Conservation (phyloP, 139 green algal species). For the Chlamydomonas sp. region DNA sequence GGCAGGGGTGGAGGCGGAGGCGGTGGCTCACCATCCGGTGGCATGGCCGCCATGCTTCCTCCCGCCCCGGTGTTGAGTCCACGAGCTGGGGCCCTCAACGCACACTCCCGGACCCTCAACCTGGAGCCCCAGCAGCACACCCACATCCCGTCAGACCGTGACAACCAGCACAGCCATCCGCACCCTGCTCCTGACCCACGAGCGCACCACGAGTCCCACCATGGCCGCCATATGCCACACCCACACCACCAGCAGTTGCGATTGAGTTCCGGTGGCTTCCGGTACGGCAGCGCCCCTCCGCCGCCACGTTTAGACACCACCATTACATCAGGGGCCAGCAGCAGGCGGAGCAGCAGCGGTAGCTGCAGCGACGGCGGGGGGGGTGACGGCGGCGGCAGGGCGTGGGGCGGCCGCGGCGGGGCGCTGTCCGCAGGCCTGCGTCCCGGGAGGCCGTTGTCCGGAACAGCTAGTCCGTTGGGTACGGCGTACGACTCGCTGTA, state of each 20-base stretch:
- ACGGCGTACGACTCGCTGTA: slow-evolving; percentile 2
- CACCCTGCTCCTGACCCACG: too few species aligned
- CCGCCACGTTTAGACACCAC: slow-evolving; percentile 1
- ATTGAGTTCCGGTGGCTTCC: neutral
- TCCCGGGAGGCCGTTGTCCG: too few species aligned
- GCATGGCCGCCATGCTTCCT: too few species aligned
- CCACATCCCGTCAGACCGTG: too few species aligned
- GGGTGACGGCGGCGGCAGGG: neutral
- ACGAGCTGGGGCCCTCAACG: too few species aligned
- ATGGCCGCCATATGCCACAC: neutral
- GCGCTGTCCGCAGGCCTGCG: too few species aligned
- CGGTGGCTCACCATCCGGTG: neutral
- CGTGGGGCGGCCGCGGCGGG: neutral
- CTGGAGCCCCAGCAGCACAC: too few species aligned
- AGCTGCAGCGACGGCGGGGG: neutral
- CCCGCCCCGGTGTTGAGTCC: too few species aligned
- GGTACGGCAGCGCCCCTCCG: neutral
- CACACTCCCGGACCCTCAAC: too few species aligned
- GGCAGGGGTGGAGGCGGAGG: neutral
- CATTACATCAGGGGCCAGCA: neutral
- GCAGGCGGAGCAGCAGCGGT: neutral
- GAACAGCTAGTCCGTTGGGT: too few species aligned
- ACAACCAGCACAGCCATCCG: too few species aligned
- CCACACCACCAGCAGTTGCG: neutral
- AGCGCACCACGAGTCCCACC: too few species aligned